Percentiles rank a stretch among this genome's conserved stretches.
Evolutionary conservation across 305 asterid species (phyloP).

Genomic region (Solanum hybrid): DNA sequence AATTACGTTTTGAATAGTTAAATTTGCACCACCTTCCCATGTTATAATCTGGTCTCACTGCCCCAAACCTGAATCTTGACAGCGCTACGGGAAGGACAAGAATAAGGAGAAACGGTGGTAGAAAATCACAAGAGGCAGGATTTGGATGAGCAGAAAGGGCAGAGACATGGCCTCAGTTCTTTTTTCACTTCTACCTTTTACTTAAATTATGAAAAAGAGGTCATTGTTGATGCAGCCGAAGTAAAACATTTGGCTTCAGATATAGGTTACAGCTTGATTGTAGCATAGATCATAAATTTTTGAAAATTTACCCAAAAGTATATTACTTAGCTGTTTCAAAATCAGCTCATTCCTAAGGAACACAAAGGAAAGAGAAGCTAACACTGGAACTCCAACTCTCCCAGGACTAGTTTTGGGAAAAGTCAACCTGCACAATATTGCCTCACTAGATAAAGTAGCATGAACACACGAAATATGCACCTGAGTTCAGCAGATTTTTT

Average conservation of each 20-base stretch:
- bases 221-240: neutral
- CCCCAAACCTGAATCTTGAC: neutral
- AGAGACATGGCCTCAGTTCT: neutral
- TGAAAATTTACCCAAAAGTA: neutral
- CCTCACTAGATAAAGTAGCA: neutral
- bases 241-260: neutral
- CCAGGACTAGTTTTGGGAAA: neutral
- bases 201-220: neutral
- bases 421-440: neutral
- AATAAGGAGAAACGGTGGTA: neutral
- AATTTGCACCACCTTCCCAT: neutral
- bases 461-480: slow-evolving; percentile 18
- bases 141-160: neutral
- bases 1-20: neutral
- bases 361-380: neutral
- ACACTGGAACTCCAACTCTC: neutral
- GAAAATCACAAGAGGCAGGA: neutral
- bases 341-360: neutral
- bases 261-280: neutral
- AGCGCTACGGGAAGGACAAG: neutral
- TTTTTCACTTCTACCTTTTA: neutral
- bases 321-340: neutral
- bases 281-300: neutral
- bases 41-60: neutral
- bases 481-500: slow-evolving; percentile 92